These are phyloP conservation scores for Fusarium albosuccineum DNA, from an alignment of 2,329 filamentous ascomycete genomes.

Conservation along the genomic window DNA sequence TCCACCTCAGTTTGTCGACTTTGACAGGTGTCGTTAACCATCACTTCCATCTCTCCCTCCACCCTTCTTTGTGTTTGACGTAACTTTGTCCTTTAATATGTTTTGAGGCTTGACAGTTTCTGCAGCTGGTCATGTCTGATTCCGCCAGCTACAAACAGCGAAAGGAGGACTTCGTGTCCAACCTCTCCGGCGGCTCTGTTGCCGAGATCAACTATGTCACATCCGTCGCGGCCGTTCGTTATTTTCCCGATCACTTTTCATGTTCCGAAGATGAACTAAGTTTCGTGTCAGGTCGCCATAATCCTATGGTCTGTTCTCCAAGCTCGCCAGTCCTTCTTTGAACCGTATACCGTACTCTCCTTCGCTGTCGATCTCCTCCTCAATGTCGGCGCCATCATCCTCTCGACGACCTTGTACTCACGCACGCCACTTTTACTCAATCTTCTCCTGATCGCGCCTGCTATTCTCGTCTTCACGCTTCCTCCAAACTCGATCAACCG, in stretches of 20 bases:
- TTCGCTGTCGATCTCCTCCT: constrained; percentile 87
- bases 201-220: constrained; percentile 90
- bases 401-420: constrained; percentile 89
- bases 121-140: constrained; percentile 51
- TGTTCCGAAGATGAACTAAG: constrained; percentile 28
- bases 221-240: constrained; percentile 81
- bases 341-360: constrained; percentile 75
- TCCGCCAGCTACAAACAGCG: constrained; percentile 81
- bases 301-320: constrained; percentile 92
- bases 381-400: constrained; percentile 84
- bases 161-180: constrained; percentile 97
- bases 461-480: constrained; percentile 71
- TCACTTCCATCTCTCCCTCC: constrained; percentile 1
- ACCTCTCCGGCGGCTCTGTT: constrained; percentile 85
- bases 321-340: constrained; percentile 86
- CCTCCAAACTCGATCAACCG: constrained; percentile 53
- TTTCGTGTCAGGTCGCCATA: constrained; percentile 74
- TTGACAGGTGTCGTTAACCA: constrained; percentile 42
- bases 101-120: constrained; percentile 16
- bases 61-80: constrained; percentile 10
- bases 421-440: constrained; percentile 79
- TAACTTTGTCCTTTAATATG: constrained; percentile 24
- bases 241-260: neutral
- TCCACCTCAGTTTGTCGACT: constrained; percentile 29
- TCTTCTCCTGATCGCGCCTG: constrained; percentile 79